phyloP scores from a whole-genome alignment of 2,329 filamentous ascomycete species.

The Camillea tinctor region DNA sequence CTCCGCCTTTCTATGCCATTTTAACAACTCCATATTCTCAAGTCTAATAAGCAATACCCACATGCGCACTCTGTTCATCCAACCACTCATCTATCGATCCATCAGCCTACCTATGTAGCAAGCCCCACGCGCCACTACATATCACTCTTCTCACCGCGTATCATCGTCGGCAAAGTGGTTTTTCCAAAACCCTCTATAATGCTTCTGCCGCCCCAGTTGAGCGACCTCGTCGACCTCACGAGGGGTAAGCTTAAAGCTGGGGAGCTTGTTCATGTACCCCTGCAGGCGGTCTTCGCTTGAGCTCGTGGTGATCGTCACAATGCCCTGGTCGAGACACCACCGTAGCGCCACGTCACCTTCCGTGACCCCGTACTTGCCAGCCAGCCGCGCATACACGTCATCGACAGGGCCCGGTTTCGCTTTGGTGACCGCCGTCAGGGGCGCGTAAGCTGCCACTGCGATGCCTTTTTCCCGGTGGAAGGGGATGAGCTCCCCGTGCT shows the following conservation, averaged over 20 bases:
- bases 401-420: slow-evolving; percentile 55
- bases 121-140: too few relatives aligned
- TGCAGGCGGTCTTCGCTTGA: slow-evolving; percentile 56
- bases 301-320: slow-evolving; percentile 60
- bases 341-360: slow-evolving; percentile 56
- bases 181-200: slow-evolving; percentile 60
- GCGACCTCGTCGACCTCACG: slow-evolving; percentile 58
- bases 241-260: slow-evolving; percentile 57
- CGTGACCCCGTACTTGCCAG: slow-evolving; percentile 57
- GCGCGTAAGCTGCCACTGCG: slow-evolving; percentile 53
- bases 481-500: slow-evolving; percentile 57
- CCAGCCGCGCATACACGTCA: slow-evolving; percentile 47
- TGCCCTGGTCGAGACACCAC: slow-evolving; percentile 60
- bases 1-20: neutral
- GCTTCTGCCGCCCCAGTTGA: slow-evolving; percentile 56
- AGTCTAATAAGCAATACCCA: neutral
- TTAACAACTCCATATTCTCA: neutral
- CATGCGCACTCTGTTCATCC: too few relatives aligned
- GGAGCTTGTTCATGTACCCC: slow-evolving; percentile 51
- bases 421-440: slow-evolving; percentile 46
- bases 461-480: slow-evolving; percentile 60
- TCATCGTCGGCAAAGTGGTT: slow-evolving; percentile 54
- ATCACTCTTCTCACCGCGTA: slow-evolving; percentile 32
- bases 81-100: neutral
- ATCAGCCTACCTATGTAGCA: slow-evolving; percentile 1